Conservation (phyloP, 169 alveolate genomes). For the Neospora caninum region DNA sequence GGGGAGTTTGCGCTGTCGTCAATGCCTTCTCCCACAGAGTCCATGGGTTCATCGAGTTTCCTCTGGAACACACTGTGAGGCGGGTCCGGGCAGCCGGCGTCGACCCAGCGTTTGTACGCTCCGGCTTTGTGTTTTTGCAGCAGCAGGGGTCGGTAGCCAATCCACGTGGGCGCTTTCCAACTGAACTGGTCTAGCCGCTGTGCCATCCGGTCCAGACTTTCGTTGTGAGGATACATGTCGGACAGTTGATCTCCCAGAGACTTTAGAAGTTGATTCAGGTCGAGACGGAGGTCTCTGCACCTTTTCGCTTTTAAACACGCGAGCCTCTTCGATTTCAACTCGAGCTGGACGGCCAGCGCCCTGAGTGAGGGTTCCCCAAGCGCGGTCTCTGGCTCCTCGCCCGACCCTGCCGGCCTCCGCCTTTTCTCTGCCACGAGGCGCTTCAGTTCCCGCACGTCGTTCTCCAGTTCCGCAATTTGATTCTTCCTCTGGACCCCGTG, state of each 20-base stretch:
- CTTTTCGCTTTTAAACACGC: slow-evolving; percentile 5
- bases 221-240: not conserved
- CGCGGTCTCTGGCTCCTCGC: not conserved
- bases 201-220: not conserved
- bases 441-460: not conserved
- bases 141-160: slow-evolving; percentile 43
- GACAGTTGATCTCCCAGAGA: not conserved
- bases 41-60: not conserved
- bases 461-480: not conserved
- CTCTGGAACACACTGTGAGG: not conserved
- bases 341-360: not conserved
- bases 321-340: not conserved
- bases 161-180: slow-evolving; percentile 41
- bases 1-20: too few relatives aligned
- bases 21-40: not conserved
- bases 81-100: slow-evolving; percentile 27
- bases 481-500: not conserved
- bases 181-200: slow-evolving; percentile 24
- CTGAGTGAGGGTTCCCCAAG: not conserved
- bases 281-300: not conserved
- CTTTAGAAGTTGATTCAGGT: slow-evolving; percentile 5
- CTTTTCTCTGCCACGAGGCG: not conserved
- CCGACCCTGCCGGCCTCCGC: not conserved
- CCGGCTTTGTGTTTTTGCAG: slow-evolving; percentile 39
- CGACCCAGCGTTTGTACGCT: not conserved